Evolutionary conservation across 768 basidiomycete genomes (phyloP).

Genomic region (Tricholoma sp.): DNA sequence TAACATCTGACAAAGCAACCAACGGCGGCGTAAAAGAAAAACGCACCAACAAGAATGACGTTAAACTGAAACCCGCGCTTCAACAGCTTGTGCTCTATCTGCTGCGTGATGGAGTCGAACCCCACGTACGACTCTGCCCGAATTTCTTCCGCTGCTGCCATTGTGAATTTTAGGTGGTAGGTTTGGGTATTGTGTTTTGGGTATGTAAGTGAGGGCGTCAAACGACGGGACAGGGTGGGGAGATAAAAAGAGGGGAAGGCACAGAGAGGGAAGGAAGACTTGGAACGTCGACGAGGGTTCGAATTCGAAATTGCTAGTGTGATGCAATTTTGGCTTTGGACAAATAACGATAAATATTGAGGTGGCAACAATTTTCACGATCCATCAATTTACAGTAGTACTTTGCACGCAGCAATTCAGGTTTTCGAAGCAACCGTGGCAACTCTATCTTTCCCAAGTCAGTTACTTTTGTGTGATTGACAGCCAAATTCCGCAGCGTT

Average conservation of each 20-base stretch:
- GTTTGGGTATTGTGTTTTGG: neutral
- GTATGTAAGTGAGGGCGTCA: neutral
- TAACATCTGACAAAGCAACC: neutral
- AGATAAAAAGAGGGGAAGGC: neutral
- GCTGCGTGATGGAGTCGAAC: constrained; percentile 95
- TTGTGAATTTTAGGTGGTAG: constrained; percentile 19
- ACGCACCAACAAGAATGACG: constrained; percentile 91
- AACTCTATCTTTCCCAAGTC: too few species aligned
- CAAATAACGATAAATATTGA: constrained; percentile 14
- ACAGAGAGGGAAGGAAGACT: neutral
- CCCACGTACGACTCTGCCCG: constrained; percentile 92
- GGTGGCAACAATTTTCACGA: too few species aligned
- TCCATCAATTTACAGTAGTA: too few species aligned
- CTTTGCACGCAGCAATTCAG: too few species aligned
- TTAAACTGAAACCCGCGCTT: constrained; percentile 99
- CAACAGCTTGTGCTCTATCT: constrained; percentile 98
- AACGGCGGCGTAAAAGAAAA: constrained; percentile 2
- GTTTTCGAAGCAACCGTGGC: too few species aligned
- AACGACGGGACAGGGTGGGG: neutral
- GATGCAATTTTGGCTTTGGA: constrained; percentile 11
- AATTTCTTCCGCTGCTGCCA: constrained; percentile 62
- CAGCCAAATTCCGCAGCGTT: too few species aligned
- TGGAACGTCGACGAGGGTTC: constrained; percentile 11
- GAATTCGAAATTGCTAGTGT: constrained; percentile 8
- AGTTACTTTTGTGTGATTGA: too few species aligned